A percentile compares a stretch with the other conserved stretches of the same genome.
These are phyloP conservation scores for Aspergillus cristatus DNA, from an alignment of 495 filamentous ascomycete genomes.

Conservation along the genomic window DNA sequence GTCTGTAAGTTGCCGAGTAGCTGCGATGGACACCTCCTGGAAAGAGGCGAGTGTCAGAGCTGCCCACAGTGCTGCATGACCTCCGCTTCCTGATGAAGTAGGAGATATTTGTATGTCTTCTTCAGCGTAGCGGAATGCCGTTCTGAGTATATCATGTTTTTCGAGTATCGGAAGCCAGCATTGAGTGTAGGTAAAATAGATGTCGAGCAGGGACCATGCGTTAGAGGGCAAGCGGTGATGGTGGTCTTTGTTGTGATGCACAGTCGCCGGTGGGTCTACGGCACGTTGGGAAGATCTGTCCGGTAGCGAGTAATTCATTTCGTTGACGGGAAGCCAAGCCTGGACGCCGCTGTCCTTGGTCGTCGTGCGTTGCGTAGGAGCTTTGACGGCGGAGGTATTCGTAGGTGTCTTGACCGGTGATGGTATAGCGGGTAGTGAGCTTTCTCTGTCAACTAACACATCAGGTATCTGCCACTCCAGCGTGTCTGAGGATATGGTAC, in stretches of 20 bases:
- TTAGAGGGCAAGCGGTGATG: constrained; percentile 32
- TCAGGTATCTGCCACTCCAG: constrained; percentile 34
- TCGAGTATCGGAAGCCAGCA: constrained; percentile 67
- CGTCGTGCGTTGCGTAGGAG: not conserved
- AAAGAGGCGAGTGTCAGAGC: constrained; percentile 44
- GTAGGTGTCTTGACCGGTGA: constrained; percentile 26
- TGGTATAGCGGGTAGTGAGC: constrained; percentile 11
- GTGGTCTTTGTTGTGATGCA: constrained; percentile 1
- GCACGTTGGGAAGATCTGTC: constrained; percentile 1
- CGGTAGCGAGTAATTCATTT: not conserved
- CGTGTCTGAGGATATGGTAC: constrained; percentile 25
- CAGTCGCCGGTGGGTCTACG: not conserved
- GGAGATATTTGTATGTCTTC: constrained; percentile 22
- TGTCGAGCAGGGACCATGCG: constrained; percentile 53
- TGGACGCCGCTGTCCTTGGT: constrained; percentile 23
- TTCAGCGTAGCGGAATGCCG: constrained; percentile 36
- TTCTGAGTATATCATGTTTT: constrained; percentile 53
- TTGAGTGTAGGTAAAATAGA: constrained; percentile 67
- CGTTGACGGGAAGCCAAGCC: constrained; percentile 1
- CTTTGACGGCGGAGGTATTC: constrained; percentile 9
- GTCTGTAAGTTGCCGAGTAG: constrained; percentile 16
- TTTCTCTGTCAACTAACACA: constrained; percentile 13
- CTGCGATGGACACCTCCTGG: constrained; percentile 38
- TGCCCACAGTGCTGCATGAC: constrained; percentile 57
- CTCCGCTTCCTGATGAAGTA: constrained; percentile 32